Conservation (phyloP, 202 grass and related monocot species). For the Sporobolus alterniflorus region DNA sequence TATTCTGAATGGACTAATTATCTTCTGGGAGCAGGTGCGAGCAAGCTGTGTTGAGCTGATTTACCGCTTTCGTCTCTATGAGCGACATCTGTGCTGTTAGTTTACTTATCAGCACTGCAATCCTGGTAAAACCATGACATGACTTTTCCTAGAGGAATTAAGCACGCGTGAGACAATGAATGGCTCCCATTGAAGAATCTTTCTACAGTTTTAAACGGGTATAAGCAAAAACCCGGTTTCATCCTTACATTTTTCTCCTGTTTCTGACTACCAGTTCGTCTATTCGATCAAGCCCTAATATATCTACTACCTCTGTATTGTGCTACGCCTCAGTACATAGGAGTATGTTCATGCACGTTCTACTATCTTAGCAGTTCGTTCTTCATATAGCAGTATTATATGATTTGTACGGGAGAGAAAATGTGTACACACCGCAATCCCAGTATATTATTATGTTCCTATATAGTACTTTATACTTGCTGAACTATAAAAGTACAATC, state of each 20-base stretch:
- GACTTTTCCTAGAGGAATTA: background rate
- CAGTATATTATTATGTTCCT: slow-evolving; percentile 20
- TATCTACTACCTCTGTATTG: slow-evolving; percentile 11
- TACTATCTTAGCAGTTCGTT: too few relatives aligned
- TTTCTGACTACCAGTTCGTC: slow-evolving; percentile 10
- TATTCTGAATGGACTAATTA: slow-evolving; percentile 32
- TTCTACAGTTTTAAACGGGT: slow-evolving; percentile 10
- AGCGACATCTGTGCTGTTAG: background rate
- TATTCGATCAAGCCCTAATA: slow-evolving; percentile 21
- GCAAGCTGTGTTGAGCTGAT: slow-evolving; percentile 13
- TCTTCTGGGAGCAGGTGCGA: slow-evolving; percentile 19
- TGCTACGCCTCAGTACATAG: background rate
- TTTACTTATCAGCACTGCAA: slow-evolving; percentile 4
- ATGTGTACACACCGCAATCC: slow-evolving; percentile 46
- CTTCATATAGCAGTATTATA: background rate
- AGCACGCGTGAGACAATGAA: background rate
- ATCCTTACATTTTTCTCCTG: slow-evolving; percentile 19
- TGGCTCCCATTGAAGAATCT: slow-evolving; percentile 24
- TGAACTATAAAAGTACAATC: slow-evolving; percentile 38
- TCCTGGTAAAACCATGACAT: background rate
- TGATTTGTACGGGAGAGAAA: slow-evolving; percentile 21
- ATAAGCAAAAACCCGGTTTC: background rate
- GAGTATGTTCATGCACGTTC: background rate
- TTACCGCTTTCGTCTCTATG: background rate
- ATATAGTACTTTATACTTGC: background rate